These are phyloP conservation scores for Gymnopilus junonius DNA, from an alignment of 768 basidiomycete species.

Conservation along the genomic window DNA sequence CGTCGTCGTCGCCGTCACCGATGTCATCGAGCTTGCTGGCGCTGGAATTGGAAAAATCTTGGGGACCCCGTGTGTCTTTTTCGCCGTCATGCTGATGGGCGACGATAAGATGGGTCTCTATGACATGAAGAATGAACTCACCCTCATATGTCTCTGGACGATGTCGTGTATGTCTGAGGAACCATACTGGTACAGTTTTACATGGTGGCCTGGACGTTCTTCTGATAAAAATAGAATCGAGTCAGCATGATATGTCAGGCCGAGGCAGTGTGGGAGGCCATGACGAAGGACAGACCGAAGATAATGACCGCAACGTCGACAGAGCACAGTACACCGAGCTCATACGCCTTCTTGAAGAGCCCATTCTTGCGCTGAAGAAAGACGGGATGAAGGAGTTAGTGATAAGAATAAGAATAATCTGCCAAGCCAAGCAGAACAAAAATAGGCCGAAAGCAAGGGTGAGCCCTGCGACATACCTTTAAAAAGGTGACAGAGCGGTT, in stretches of 20 bases:
- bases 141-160: slow-evolving; percentile 67
- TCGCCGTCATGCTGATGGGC: slow-evolving; percentile 51
- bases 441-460: slow-evolving; percentile 56
- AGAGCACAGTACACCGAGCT: slow-evolving; percentile 88
- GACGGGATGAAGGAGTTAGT: slow-evolving; percentile 13
- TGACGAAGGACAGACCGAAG: slow-evolving; percentile 48
- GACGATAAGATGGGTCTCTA: slow-evolving; percentile 14
- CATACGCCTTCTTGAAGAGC: slow-evolving; percentile 90
- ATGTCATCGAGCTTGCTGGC: slow-evolving; percentile 36
- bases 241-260: slow-evolving; percentile 22
- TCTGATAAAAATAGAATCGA: slow-evolving; percentile 61
- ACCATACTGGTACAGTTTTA: slow-evolving; percentile 84
- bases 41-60: slow-evolving; percentile 46
- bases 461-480: slow-evolving; percentile 60
- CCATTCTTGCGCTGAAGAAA: slow-evolving; percentile 78
- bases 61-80: slow-evolving; percentile 48
- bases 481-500: slow-evolving; percentile 91
- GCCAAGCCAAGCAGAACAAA: slow-evolving; percentile 55
- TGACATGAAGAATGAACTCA: slow-evolving; percentile 24
- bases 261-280: slow-evolving; percentile 29
- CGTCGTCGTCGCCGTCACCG: slow-evolving; percentile 43
- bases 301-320: slow-evolving; percentile 90
- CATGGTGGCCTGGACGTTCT: slow-evolving; percentile 79
- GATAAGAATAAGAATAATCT: slow-evolving; percentile 42
- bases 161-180: slow-evolving; percentile 72